Base-by-base conservation (phyloP, 2,329 filamentous ascomycete species). In the Fusarium sp. region DNA sequence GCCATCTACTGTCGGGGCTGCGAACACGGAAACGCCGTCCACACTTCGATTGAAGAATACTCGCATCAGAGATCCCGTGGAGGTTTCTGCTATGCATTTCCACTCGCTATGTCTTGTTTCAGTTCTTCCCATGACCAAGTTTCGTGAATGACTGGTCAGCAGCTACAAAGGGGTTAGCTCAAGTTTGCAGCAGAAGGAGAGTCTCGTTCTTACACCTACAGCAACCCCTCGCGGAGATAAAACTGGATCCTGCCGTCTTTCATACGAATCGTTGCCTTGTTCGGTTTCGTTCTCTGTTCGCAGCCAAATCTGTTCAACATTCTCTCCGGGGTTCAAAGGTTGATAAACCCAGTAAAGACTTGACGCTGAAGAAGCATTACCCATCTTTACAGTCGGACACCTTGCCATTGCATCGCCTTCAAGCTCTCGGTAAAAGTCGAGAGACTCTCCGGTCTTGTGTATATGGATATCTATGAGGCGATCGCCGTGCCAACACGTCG, bases 231-330 rank as follows among this genome's bases (percentile, higher is more conserved):
- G 5, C 8, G 18, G 50, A 29, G 9, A 22, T 38, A 14, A 11
- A 3, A 10, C 18, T n/a, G 10, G 2, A n/a, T 29, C 29, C 20
- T 15, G 5, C 27, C 15, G n/a, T 14, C 50, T 53, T 46, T 20
- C 40, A 9, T 42, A 3, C 15, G 20, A 27, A 1, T 27, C 34
- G 25, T 47, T 34, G 3, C 46, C 24, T 14, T 42, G 38, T 12
- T 40, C 29, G 16, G 29, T 6, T 16, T 40, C 29, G 4, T 61
- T 44, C 16, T 6, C 43, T 3, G 30, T 20, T 16, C 53, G 27
- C n/a, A 69, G 22, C 68, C 68, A 71, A 15, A 70, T 32, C 38
- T 71, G 59, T 14, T 61, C 45, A 22, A 72, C 43, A 9, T 22
- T 25, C 29, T 71, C 64, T 20, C 50, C 56, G 2, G 12, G 14